Conservation (phyloP, 2,329 filamentous ascomycete species). For the Pyricularia pennisetigena region DNA sequence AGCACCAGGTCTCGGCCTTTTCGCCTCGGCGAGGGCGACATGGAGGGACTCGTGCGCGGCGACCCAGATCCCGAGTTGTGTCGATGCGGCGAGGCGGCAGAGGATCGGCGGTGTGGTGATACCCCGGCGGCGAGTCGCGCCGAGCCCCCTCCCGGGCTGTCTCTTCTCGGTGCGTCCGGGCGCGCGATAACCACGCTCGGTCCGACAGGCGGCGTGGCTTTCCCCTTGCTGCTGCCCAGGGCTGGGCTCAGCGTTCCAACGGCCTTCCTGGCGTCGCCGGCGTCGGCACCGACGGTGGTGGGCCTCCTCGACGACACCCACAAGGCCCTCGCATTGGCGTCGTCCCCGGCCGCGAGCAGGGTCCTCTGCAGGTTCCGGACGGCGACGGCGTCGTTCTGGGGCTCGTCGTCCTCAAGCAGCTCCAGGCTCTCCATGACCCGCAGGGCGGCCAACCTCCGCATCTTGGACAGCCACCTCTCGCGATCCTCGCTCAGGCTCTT, state of each 20-base stretch:
- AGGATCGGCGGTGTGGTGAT: background rate
- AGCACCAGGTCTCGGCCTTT: conserved; percentile 3
- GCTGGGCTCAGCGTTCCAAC: background rate
- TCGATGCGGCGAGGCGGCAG: background rate
- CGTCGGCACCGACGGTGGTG: background rate
- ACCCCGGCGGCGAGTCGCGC: background rate
- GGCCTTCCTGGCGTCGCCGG: background rate
- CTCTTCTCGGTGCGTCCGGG: background rate
- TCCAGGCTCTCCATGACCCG: conserved; percentile 1
- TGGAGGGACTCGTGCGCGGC: background rate
- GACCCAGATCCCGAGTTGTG: background rate
- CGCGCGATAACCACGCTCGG: background rate
- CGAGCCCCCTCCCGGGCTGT: background rate
- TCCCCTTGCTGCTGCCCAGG: background rate
- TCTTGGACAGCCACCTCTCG: background rate
- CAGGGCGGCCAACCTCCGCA: background rate
- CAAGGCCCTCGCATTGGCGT: background rate
- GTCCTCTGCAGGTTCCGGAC: conserved; percentile 3
- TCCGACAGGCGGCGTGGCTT: background rate
- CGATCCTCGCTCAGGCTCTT: background rate
- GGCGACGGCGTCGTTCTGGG: background rate
- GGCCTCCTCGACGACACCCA: background rate
- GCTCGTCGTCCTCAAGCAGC: conserved; percentile 4
- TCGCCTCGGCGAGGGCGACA: conserved; percentile 1
- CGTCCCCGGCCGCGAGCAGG: conserved; percentile 1